Evolutionary conservation across 768 basidiomycete genomes (phyloP).

Genomic region (Boletus rufocinnamomeus): DNA sequence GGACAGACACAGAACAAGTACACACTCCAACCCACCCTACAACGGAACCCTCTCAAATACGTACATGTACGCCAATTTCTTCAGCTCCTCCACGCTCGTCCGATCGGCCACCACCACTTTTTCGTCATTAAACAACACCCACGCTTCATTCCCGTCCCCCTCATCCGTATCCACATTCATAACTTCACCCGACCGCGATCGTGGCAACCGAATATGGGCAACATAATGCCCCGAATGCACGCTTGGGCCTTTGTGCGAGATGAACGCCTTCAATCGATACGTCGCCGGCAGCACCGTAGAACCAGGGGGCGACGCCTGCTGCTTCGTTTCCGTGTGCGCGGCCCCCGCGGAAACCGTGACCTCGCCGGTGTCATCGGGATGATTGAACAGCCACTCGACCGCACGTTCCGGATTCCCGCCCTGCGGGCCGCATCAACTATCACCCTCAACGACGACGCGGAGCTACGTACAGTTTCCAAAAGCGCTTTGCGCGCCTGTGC

Average conservation of each 20-base stretch:
- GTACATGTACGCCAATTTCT: slow-evolving; percentile 90
- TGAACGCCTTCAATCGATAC: slow-evolving; percentile 88
- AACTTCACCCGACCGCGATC: slow-evolving; percentile 3
- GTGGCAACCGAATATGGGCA: slow-evolving; percentile 60
- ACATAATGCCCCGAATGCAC: slow-evolving; percentile 96
- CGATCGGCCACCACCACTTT: slow-evolving; percentile 90
- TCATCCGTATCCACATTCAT: slow-evolving; percentile 36
- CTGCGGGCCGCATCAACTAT: slow-evolving; percentile 37
- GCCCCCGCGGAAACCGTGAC: slow-evolving; percentile 36
- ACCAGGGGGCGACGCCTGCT: slow-evolving; percentile 43
- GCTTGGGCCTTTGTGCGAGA: slow-evolving; percentile 95
- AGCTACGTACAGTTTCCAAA: slow-evolving; percentile 69
- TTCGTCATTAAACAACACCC: slow-evolving; percentile 96
- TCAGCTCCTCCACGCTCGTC: slow-evolving; percentile 79
- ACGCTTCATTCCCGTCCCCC: slow-evolving; percentile 43
- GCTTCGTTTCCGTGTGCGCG: slow-evolving; percentile 14
- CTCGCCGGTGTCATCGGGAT: slow-evolving; percentile 85
- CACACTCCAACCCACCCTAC: not conserved
- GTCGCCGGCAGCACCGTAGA: slow-evolving; percentile 64
- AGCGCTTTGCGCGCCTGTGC: slow-evolving; percentile 87
- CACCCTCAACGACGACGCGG: not conserved
- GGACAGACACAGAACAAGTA: too few relatives aligned
- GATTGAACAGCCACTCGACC: slow-evolving; percentile 94
- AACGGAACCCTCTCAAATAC: slow-evolving; percentile 63
- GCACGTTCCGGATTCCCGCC: slow-evolving; percentile 79